phyloP scores from a whole-genome alignment of 2,329 filamentous ascomycete genomes.

The Phoma sp. region DNA sequence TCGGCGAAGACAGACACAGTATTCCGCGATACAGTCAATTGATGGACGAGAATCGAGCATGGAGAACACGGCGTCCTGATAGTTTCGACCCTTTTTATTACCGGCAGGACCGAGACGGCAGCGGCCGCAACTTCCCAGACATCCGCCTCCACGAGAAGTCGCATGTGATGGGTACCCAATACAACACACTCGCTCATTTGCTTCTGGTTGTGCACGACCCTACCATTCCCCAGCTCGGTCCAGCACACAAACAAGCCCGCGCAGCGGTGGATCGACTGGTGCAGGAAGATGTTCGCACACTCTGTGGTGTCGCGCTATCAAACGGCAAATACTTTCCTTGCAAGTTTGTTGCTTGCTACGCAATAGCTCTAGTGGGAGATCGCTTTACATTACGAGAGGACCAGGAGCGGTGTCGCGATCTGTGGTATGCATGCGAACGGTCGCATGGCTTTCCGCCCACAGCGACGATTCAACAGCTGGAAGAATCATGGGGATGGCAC shows the following conservation, averaged over 20 bases:
- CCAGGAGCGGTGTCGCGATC: conserved; percentile 37
- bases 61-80: conserved; percentile 38
- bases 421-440: conserved; percentile 41
- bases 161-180: conserved; percentile 43
- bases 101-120: conserved; percentile 40
- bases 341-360: conserved; percentile 46
- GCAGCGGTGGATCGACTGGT: conserved; percentile 40
- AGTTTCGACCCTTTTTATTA: conserved; percentile 46
- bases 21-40: conserved; percentile 37
- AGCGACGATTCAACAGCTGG: conserved; percentile 38
- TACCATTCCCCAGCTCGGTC: conserved; percentile 45
- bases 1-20: conserved; percentile 43
- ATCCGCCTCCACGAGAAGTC: conserved; percentile 44
- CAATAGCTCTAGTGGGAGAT: conserved; percentile 43
- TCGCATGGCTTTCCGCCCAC: conserved; percentile 45
- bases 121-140: conserved; percentile 43
- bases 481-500: conserved; percentile 46
- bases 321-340: conserved; percentile 43
- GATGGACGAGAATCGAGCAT: conserved; percentile 44
- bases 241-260: conserved; percentile 41
- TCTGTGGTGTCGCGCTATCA: conserved; percentile 44
- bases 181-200: conserved; percentile 45
- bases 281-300: conserved; percentile 44
- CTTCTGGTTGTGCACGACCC: conserved; percentile 46
- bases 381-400: conserved; percentile 40